These are phyloP conservation scores for Trametes pubescens DNA, from an alignment of 1,284 basidiomycete species.

Conservation along the genomic window DNA sequence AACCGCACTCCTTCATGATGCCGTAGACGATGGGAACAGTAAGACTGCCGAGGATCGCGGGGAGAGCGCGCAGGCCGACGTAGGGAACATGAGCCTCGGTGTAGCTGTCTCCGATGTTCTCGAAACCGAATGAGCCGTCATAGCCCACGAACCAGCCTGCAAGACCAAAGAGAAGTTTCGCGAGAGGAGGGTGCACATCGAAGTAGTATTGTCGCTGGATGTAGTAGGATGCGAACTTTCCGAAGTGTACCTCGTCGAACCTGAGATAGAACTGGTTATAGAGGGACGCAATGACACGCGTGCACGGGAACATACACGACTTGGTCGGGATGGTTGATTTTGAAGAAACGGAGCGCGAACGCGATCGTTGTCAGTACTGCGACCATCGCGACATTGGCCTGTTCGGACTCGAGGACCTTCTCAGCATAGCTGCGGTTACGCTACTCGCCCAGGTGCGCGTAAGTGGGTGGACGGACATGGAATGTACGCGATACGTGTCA, in stretches of 20 bases:
- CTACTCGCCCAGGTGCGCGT: slow-evolving; percentile 28
- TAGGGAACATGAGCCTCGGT: slow-evolving; percentile 89
- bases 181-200: slow-evolving; percentile 98
- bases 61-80: slow-evolving; percentile 91
- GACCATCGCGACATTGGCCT: slow-evolving; percentile 66
- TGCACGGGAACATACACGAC: slow-evolving; percentile 79
- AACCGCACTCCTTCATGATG: slow-evolving; percentile 98
- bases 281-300: slow-evolving; percentile 12
- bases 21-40: slow-evolving; percentile 93
- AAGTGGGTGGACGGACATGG: slow-evolving; percentile 7
- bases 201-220: slow-evolving; percentile 96
- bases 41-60: slow-evolving; percentile 89
- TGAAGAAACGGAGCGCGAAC: slow-evolving; percentile 88
- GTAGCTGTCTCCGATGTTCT: slow-evolving; percentile 96
- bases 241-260: slow-evolving; percentile 98
- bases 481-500: slow-evolving; percentile 41
- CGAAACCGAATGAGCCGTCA: slow-evolving; percentile 93
- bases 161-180: slow-evolving; percentile 91
- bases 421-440: slow-evolving; percentile 62
- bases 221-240: slow-evolving; percentile 94
- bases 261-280: slow-evolving; percentile 50
- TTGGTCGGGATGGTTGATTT: slow-evolving; percentile 92
- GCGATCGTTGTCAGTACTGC: slow-evolving; percentile 75
- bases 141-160: slow-evolving; percentile 98
- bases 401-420: slow-evolving; percentile 63